These are phyloP conservation scores for Pichia sp. DNA, from an alignment of 1,139 yeast species.

Conservation along the genomic window DNA sequence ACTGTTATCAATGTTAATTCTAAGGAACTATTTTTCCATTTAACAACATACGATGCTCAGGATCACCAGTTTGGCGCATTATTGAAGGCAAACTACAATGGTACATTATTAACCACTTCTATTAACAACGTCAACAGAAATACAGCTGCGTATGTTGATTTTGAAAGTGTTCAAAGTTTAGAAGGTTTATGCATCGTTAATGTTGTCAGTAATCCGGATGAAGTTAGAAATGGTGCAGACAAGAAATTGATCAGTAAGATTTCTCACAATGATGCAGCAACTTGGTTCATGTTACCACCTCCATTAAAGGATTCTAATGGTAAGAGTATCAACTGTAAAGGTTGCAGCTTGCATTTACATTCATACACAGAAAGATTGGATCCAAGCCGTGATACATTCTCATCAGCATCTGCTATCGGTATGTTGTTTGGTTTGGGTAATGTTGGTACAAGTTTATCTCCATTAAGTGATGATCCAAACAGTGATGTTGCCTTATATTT, in stretches of 20 bases:
- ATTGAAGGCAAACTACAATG: constrained; percentile 93
- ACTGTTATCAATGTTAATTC: constrained; percentile 79
- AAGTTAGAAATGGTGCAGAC: constrained; percentile 34
- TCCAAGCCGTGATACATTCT: constrained; percentile 70
- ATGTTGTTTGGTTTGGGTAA: constrained; percentile 85
- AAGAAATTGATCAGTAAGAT: constrained; percentile 70
- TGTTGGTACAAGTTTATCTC: constrained; percentile 65
- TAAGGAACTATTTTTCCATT: constrained; percentile 78
- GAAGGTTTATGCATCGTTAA: constrained; percentile 86
- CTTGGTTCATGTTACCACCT: constrained; percentile 72
- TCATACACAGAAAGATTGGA: constrained; percentile 90
- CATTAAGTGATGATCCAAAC: constrained; percentile 45
- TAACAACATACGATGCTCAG: constrained; percentile 56
- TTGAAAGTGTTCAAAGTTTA: constrained; percentile 79
- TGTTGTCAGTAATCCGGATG: constrained; percentile 53
- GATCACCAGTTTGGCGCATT: constrained; percentile 73
- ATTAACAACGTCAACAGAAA: constrained; percentile 78
- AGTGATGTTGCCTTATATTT: constrained; percentile 50
- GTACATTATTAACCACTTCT: constrained; percentile 82
- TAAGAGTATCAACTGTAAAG: constrained; percentile 47
- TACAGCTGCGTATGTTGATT: constrained; percentile 76
- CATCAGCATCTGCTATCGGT: constrained; percentile 90
- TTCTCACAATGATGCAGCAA: constrained; percentile 91
- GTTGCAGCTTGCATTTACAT: constrained; percentile 83
- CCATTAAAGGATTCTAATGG: constrained; percentile 68